Conservation (phyloP, 257 asterid genomes). For the Osmanthus fragrans region DNA sequence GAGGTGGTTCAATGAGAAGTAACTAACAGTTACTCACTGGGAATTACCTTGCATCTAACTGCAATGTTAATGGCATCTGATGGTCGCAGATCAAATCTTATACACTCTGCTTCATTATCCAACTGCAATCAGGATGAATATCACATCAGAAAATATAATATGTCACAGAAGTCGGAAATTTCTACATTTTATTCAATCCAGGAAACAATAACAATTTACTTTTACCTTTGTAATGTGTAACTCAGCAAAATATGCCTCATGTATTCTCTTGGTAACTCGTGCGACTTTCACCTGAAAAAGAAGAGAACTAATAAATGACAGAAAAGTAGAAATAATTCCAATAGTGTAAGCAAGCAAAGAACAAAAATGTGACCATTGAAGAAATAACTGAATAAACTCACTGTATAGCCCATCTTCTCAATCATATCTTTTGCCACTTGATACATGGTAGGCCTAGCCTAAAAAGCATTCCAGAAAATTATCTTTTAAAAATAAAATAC, state of each 20-base stretch:
- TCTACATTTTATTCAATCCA: conserved; percentile 5
- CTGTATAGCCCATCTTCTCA: conserved; percentile 92
- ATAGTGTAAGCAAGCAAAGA: neutral
- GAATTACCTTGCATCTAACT: conserved; percentile 91
- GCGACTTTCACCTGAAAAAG: conserved; percentile 76
- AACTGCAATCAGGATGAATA: conserved; percentile 45
- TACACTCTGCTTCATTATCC: conserved; percentile 63
- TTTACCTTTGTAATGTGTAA: conserved; percentile 72
- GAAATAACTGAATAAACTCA: conserved; percentile 33
- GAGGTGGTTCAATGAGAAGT: neutral
- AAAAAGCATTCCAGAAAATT: conserved; percentile 21
- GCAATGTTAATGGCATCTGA: conserved; percentile 98
- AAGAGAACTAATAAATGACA: conserved; percentile 9
- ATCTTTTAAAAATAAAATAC: conserved; percentile 11
- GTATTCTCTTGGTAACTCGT: conserved; percentile 93
- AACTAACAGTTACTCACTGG: neutral
- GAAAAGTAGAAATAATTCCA: too few relatives aligned
- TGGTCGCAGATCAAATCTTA: conserved; percentile 90
- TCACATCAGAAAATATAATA: conserved; percentile 3
- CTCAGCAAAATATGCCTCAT: conserved; percentile 92
- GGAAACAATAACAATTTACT: neutral
- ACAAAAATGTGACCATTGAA: neutral
- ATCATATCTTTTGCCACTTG: conserved; percentile 88
- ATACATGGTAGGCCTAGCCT: conserved; percentile 96
- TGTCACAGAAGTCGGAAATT: neutral